Percentiles rank a stretch among this genome's conserved stretches.
These are phyloP conservation scores for Trichoderma hamatum DNA, from an alignment of 2,329 filamentous ascomycete species.

Conservation along the genomic window DNA sequence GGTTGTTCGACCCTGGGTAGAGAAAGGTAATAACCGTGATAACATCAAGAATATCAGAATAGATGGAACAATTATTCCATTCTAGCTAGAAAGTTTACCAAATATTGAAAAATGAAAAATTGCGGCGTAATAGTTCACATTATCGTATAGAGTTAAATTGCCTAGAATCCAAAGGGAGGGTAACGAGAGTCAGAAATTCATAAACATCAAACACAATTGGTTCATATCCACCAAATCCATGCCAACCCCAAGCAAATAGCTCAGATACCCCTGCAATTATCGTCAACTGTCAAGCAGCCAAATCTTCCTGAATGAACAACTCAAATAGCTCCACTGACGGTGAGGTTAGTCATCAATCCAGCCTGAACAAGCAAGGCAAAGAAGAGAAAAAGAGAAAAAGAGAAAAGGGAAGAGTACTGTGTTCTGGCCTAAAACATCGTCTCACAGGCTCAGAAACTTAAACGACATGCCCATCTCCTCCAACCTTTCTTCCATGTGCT, in stretches of 20 bases:
- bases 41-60: not conserved
- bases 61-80: not conserved
- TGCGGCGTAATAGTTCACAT: not conserved
- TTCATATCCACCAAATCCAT: not conserved
- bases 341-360: not conserved
- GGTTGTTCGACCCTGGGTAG: not conserved
- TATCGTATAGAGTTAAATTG: not conserved
- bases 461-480: conserved; percentile 10
- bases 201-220: not conserved
- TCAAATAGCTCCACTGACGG: not conserved
- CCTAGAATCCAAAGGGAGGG: not conserved
- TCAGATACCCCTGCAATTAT: not conserved
- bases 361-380: not conserved
- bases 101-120: not conserved
- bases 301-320: not conserved
- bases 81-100: not conserved
- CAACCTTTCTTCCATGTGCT: conserved; percentile 3
- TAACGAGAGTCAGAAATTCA: not conserved
- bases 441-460: not conserved
- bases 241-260: not conserved
- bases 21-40: not conserved
- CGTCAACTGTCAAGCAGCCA: not conserved
- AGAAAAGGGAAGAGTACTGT: not conserved
- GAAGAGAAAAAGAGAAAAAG: not conserved
- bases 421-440: not conserved